A percentile compares a stretch with the other conserved stretches of the same genome.
phyloP scores from a whole-genome alignment of 306 rosid species.

The Vigna hirtella region DNA sequence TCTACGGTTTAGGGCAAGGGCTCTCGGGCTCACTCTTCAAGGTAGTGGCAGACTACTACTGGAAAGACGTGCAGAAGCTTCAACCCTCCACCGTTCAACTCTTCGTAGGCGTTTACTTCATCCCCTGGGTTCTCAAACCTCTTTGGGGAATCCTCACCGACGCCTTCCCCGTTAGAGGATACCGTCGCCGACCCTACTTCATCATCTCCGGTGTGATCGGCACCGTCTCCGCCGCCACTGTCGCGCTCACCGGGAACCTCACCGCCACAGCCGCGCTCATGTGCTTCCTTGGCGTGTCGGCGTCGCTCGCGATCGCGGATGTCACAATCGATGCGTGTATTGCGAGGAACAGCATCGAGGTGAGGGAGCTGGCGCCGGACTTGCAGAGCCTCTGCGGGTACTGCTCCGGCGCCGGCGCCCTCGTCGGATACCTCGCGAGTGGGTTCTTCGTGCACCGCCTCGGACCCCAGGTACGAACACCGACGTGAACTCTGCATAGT shows the following conservation, averaged over 20 bases:
- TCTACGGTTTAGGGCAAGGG: slow-evolving; percentile 74
- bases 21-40: slow-evolving; percentile 66
- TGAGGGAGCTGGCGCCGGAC: slow-evolving; percentile 63
- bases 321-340: slow-evolving; percentile 86
- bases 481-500: not conserved
- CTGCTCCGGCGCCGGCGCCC: slow-evolving; percentile 66
- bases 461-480: slow-evolving; percentile 63
- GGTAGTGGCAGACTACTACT: slow-evolving; percentile 69
- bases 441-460: slow-evolving; percentile 70
- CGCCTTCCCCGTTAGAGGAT: slow-evolving; percentile 61
- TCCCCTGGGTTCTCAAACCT: slow-evolving; percentile 82
- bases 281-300: slow-evolving; percentile 61
- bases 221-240: slow-evolving; percentile 34
- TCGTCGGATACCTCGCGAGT: slow-evolving; percentile 65
- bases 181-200: slow-evolving; percentile 65
- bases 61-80: slow-evolving; percentile 77
- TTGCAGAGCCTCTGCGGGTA: slow-evolving; percentile 75
- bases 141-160: slow-evolving; percentile 80
- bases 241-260: slow-evolving; percentile 42
- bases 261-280: slow-evolving; percentile 48
- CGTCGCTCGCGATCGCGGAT: slow-evolving; percentile 67
- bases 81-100: slow-evolving; percentile 72
- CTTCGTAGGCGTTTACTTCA: slow-evolving; percentile 60
- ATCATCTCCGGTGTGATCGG: slow-evolving; percentile 60
- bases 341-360: slow-evolving; percentile 72